Conservation (phyloP, 2,329 filamentous ascomycete genomes). For the Hyphodiscus sp. region DNA sequence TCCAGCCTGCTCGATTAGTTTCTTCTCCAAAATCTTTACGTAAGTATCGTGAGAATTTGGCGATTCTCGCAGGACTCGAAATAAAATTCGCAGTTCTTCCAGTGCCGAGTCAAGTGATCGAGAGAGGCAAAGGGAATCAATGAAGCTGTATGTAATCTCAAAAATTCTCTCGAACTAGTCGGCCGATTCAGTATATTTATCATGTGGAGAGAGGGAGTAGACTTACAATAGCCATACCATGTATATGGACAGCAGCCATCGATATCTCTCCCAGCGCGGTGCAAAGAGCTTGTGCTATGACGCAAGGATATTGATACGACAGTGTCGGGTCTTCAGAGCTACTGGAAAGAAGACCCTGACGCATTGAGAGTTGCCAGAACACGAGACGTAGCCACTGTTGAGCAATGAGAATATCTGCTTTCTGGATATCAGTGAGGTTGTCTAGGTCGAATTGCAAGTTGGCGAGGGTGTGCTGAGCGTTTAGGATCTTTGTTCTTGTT, state of each 20-base stretch:
- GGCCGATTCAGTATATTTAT: background rate
- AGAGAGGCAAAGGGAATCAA: slow-evolving; percentile 1
- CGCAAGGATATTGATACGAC: slow-evolving; percentile 1
- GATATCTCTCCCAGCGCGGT: background rate
- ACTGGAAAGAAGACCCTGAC: slow-evolving; percentile 54
- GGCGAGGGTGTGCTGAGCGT: slow-evolving; percentile 34
- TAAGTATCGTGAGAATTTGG: background rate
- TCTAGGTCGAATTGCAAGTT: slow-evolving; percentile 38
- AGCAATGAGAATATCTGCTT: slow-evolving; percentile 59
- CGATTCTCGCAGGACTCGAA: slow-evolving; percentile 1
- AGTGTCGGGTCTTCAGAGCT: slow-evolving; percentile 38
- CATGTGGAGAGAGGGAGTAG: background rate
- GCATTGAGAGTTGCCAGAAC: slow-evolving; percentile 62
- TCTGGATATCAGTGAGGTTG: slow-evolving; percentile 51
- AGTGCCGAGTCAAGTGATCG: background rate
- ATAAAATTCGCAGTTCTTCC: slow-evolving; percentile 1
- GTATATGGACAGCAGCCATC: slow-evolving; percentile 1
- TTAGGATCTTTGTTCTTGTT: slow-evolving; percentile 38
- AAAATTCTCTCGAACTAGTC: slow-evolving; percentile 3
- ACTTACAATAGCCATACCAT: slow-evolving; percentile 7
- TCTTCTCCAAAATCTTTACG: background rate
- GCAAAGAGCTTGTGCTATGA: slow-evolving; percentile 2
- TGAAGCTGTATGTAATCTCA: slow-evolving; percentile 4
- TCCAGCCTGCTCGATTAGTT: background rate
- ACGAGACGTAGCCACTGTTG: slow-evolving; percentile 63